Evolutionary conservation across 768 basidiomycete species (phyloP).

Genomic region (Lentinula aciculospora): DNA sequence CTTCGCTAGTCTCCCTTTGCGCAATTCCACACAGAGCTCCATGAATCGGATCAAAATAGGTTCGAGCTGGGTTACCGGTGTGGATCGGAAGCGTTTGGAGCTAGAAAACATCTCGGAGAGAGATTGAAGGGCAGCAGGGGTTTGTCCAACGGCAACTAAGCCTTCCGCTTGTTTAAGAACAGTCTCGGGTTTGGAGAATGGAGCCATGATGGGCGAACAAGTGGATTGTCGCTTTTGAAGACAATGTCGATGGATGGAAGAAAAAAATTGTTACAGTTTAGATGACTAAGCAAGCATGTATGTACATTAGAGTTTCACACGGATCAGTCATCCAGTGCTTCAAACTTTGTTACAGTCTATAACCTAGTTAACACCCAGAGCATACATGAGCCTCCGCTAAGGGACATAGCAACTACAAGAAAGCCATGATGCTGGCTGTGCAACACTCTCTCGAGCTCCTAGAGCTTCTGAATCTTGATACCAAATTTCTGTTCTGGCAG

Average conservation of each 20-base stretch:
- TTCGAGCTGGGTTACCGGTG: conserved; percentile 82
- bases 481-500: too few species aligned
- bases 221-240: too few species aligned
- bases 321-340: too few species aligned
- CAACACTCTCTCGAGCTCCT: too few species aligned
- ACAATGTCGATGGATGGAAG: background rate
- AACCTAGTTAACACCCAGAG: too few species aligned
- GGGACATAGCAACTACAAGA: too few species aligned
- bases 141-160: conserved; percentile 88
- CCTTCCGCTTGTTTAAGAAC: conserved; percentile 92
- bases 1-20: conserved; percentile 90
- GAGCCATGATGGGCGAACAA: conserved; percentile 58
- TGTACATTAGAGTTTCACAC: too few species aligned
- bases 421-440: too few species aligned
- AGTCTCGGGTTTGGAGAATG: conserved; percentile 86
- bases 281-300: conserved; percentile 1
- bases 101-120: conserved; percentile 88
- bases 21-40: conserved; percentile 92
- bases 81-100: conserved; percentile 93
- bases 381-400: too few species aligned
- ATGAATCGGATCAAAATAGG: conserved; percentile 96
- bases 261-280: background rate
- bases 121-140: conserved; percentile 83
- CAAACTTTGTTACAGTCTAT: too few species aligned
- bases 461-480: too few species aligned